Conservation (phyloP, 352 stramenopile species). For the Discostella stelligera region DNA sequence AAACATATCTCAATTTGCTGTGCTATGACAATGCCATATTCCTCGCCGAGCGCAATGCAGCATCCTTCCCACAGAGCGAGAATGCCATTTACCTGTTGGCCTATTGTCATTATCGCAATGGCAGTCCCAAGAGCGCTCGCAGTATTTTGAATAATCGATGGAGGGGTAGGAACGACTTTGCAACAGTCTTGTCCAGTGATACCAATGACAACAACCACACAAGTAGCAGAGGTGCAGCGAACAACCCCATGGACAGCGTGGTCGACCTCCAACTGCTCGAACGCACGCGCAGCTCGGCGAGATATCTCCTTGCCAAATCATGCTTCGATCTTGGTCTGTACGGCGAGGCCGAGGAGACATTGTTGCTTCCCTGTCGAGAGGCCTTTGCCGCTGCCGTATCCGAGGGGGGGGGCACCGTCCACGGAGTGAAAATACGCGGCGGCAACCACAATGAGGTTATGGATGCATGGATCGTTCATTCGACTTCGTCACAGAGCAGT, state of each 20-base stretch:
- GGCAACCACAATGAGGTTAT: slow-evolving; percentile 39
- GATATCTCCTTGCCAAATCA: slow-evolving; percentile 78
- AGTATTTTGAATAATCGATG: slow-evolving; percentile 73
- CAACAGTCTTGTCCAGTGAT: background rate
- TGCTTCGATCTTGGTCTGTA: slow-evolving; percentile 76
- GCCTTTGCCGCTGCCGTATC: slow-evolving; percentile 36
- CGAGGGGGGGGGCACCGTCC: background rate
- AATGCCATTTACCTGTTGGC: slow-evolving; percentile 68
- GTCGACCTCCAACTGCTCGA: background rate
- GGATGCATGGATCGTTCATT: slow-evolving; percentile 64
- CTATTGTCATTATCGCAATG: slow-evolving; percentile 67
- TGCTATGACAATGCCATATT: slow-evolving; percentile 78
- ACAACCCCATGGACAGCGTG: background rate
- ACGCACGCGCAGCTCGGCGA: slow-evolving; percentile 25
- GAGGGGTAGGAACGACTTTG: slow-evolving; percentile 56
- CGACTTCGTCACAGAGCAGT: slow-evolving; percentile 14
- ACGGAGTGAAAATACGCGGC: slow-evolving; percentile 12
- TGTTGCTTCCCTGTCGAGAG: slow-evolving; percentile 69
- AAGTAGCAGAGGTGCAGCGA: slow-evolving; percentile 50
- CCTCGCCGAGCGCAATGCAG: slow-evolving; percentile 68
- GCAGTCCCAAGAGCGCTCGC: slow-evolving; percentile 47
- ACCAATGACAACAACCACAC: slow-evolving; percentile 73
- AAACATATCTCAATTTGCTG: slow-evolving; percentile 71
- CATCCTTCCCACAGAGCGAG: slow-evolving; percentile 35
- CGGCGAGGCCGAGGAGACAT: slow-evolving; percentile 88